Evolutionary conservation across 345 rosid species (phyloP).

Genomic region (Combretum micranthum): DNA sequence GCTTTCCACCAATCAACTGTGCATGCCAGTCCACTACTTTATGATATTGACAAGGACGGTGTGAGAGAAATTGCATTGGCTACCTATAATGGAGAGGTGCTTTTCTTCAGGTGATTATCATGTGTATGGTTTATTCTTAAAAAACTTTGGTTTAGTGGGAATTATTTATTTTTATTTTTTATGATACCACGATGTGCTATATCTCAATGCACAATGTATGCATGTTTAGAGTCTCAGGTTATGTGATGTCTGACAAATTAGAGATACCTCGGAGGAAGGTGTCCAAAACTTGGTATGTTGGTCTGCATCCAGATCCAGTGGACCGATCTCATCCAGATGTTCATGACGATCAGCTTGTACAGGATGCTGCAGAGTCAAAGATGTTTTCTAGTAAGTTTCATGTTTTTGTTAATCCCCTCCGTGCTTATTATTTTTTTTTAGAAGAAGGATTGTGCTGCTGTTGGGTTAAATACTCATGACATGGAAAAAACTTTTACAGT

Average conservation of each 20-base stretch:
- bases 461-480: too few relatives aligned
- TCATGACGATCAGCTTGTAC: slow-evolving; percentile 54
- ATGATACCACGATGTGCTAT: background rate
- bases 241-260: slow-evolving; percentile 89
- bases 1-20: slow-evolving; percentile 98
- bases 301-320: slow-evolving; percentile 77
- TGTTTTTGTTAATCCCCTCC: background rate
- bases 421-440: slow-evolving; percentile 2
- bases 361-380: slow-evolving; percentile 52
- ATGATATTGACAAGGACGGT: slow-evolving; percentile 96
- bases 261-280: slow-evolving; percentile 87
- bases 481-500: too few relatives aligned
- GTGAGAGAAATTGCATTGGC: slow-evolving; percentile 93
- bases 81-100: slow-evolving; percentile 91
- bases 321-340: slow-evolving; percentile 97
- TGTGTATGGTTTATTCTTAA: slow-evolving; percentile 2
- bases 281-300: slow-evolving; percentile 85
- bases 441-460: background rate
- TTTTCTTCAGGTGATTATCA: slow-evolving; percentile 73
- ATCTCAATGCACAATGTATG: background rate
- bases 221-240: slow-evolving; percentile 77
- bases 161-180: too few relatives aligned
- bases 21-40: slow-evolving; percentile 92
- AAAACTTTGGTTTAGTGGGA: background rate
- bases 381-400: slow-evolving; percentile 48